Evolutionary conservation across 1,284 basidiomycete genomes (phyloP), one percentile per base, ranked within the genome.

Genomic region (Cutaneotrichosporon mucoides): DNA sequence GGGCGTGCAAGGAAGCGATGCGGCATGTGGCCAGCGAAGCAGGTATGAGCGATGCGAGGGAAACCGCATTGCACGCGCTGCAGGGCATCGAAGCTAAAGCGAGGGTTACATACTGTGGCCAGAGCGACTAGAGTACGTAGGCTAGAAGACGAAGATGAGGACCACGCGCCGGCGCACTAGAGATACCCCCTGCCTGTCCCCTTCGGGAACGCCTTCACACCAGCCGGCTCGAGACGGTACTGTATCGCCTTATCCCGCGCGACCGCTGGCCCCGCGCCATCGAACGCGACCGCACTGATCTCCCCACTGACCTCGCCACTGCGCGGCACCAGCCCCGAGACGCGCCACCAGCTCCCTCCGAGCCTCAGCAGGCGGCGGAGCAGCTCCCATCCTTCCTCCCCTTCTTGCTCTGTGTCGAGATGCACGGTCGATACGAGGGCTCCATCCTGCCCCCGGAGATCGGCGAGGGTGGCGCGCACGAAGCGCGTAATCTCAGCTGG

Each of bases 111-210:
- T 24, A 24, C 24, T 24, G 24, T 24, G 24, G 24, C 24, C 24
- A 24, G 24, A 24, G 24, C 24, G 24, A 24, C 24, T 24, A 24
- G 24, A 24, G 24, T 24, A 24, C 24, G 24, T 24, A 24, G 24
- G 24, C 24, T 24, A 24, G 24, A 24, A 24, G 24, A 24, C 24
- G 24, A 24, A 24, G 24, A 24, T 24, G 24, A 24, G 24, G 24
- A 24, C 24, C 24, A 24, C 24, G 24, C 24, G 24, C 24, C 24
- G 24, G 24, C 24, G 24, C 24, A 24, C 59, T 60, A 79, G 33
- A 79, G 65, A 59, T 73, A 79, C 12, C 78, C 78, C 44, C 73
- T 57, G 7, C 78, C 78, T 0, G 76, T 79, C 1, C 78, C 78
- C 65, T 79, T 79, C 0, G 76, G 66, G 55, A 79, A 79, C 41